Evolutionary conservation across 1,284 basidiomycete species (phyloP), one percentile per base, ranked within the genome.

Genomic region (Amylostereum areolatum): DNA sequence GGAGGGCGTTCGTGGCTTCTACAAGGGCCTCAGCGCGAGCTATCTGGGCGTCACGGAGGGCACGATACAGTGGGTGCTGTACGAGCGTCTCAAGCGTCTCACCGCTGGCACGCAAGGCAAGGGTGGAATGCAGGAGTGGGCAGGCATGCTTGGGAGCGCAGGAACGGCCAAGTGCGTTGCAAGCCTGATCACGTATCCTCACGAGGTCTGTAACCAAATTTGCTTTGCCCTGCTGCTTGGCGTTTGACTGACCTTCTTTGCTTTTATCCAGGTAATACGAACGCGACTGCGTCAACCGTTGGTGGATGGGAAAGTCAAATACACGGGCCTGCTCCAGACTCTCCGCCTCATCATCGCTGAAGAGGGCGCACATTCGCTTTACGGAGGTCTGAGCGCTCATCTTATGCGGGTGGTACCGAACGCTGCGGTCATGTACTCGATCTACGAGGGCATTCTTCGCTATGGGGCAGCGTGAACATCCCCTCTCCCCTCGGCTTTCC

Each of bases 11-110:
- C 71, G 75, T 11, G 97, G 96, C 0, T 88, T 98, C 56, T 99
- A 99, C 70, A 92, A 93, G 66, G 97, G 97, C 3, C 71, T 99
- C 43, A 92, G 87, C 55, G 97, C 97, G 45, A 93, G 89, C 58
- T 95, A 97, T 66, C 76, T 99, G 12, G 97, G 97, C 31, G 96
- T 98, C 5, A 91, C 93, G 12, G 97, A 99, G 67, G 89, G 89
- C 3, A 95, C 95, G 24, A 98, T 99, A 49, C 96, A 98, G 64
- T 99, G 97, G 97, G 89, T 91, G 24, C 71, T 99, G 9, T 99
- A 99, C 66, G 97, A 99, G 64, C 75, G 80, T 33, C 66, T 94
- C 51, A 93, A 95, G 66, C 75, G 69, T 56, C 60, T 89, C 11
- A 77, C 78, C 7, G 69, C 71, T 27, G 68, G 68, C 1, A 72